These are phyloP conservation scores for Lachnellula suecica DNA, from an alignment of 2,329 filamentous ascomycete species.

Conservation along the genomic window DNA sequence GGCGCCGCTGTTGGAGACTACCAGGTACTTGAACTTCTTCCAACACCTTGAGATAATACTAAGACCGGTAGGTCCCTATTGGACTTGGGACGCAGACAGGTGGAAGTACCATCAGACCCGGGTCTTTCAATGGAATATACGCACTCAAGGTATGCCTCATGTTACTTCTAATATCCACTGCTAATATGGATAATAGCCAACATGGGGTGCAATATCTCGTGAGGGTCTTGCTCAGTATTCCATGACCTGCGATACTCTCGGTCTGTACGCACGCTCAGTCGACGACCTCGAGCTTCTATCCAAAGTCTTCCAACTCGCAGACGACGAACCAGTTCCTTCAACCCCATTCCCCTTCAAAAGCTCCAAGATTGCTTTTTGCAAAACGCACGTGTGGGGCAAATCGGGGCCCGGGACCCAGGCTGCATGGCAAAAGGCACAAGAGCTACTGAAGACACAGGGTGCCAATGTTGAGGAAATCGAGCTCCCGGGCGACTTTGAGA, in stretches of 20 bases:
- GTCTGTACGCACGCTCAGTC: conserved; percentile 57
- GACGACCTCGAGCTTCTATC: conserved; percentile 58
- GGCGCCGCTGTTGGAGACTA: conserved; percentile 65
- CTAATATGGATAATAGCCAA: conserved; percentile 40
- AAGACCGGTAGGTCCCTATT: conserved; percentile 41
- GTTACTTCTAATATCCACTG: neutral
- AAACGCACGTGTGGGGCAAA: conserved; percentile 51
- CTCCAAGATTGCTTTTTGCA: conserved; percentile 53
- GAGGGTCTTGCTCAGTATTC: conserved; percentile 62
- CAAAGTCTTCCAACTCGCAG: conserved; percentile 51
- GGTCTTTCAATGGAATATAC: conserved; percentile 63
- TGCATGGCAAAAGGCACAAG: conserved; percentile 41
- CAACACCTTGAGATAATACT: neutral
- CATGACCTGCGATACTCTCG: conserved; percentile 60
- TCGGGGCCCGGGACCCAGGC: conserved; percentile 43
- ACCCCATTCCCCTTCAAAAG: conserved; percentile 40
- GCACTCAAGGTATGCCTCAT: conserved; percentile 49
- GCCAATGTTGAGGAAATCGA: conserved; percentile 56
- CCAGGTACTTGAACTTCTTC: conserved; percentile 40
- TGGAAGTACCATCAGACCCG: conserved; percentile 63
- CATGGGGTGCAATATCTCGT: conserved; percentile 60
- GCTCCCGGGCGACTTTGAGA: conserved; percentile 48
- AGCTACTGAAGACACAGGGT: conserved; percentile 44
- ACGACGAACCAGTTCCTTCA: conserved; percentile 41
- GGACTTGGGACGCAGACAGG: conserved; percentile 65